A percentile compares a stretch with the other conserved stretches of the same genome.
phyloP scores from a whole-genome alignment of 2,329 filamentous ascomycete species.

The Fusarium albidum region DNA sequence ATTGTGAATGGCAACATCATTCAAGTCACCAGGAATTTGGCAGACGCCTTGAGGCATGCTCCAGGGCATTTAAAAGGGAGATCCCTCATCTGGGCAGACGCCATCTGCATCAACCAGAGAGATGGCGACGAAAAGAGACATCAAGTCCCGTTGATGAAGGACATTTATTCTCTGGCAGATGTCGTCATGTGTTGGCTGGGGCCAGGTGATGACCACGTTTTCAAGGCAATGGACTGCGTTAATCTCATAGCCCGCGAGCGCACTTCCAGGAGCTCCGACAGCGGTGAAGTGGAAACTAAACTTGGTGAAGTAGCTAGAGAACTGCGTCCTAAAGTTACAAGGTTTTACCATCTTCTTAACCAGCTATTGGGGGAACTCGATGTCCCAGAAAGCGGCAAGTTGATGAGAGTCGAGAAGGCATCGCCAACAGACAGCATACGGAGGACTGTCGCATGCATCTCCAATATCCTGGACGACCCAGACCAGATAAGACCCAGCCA shows the following conservation, averaged over 20 bases:
- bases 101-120: constrained; percentile 7
- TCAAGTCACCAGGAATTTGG: not conserved
- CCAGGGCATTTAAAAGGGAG: constrained; percentile 3
- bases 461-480: no score
- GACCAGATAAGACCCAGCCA: no score
- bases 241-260: not conserved
- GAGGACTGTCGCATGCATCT: no score
- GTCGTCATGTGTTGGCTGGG: constrained; percentile 10
- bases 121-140: not conserved
- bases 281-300: not conserved
- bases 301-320: not conserved
- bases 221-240: not conserved
- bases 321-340: not conserved
- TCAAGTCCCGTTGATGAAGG: constrained; percentile 6
- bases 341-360: no score
- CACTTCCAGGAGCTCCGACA: not conserved
- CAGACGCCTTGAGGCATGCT: not conserved
- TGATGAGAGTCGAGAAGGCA: no score
- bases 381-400: no score
- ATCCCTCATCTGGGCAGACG: constrained; percentile 8
- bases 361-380: no score
- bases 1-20: not conserved
- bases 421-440: no score
- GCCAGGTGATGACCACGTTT: not conserved
- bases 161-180: constrained; percentile 5